Evolutionary conservation across 2,329 filamentous ascomycete species (phyloP), one percentile per base, ranked within the genome.

Genomic region (Colletotrichum coccodes): DNA sequence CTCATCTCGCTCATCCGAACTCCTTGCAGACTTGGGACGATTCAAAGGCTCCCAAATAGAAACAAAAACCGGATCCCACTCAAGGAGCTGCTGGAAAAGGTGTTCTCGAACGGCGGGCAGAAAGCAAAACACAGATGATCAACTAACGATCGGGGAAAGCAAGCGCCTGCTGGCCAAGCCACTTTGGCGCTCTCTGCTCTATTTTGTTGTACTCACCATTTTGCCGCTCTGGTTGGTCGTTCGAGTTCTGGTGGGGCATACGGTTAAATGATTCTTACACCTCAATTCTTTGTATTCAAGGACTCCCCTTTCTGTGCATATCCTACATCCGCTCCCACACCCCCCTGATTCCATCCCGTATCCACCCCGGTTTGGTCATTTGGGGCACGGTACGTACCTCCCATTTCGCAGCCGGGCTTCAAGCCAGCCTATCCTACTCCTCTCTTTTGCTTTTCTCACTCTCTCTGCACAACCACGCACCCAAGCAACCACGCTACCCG

Each of bases 1-100:
- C 40, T 69, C 66, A 69, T 69, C 66, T 69, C 61, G 61, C 61
- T 65, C 49, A n/a, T 56, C 66, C 50, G 42, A 66, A 38, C 56
- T 69, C 66, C 66, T 60, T 69, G 56, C 66, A 69, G 66, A 57
- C 44, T 50, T 14, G 56, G 61, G 44, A 26, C 38, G 47, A 23
- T 47, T 14, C 49, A 49, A 28, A 28, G 61, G 61, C 21, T 36
- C 42, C 16, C 16, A 40, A 34, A 26, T 60, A 49, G 21, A 50
- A 56, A 34, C 47, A 28, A 60, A 47, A 21, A 18, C 61, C 18
- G 47, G n/a, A 30, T 53, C 32, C 38, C 32, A 46, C 21, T 36
- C 46, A 36, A n/a, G 47, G 60, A 57, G 44, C 54, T 23, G 21
- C 30, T 28, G 9, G 26, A 40, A 14, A 44, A 18, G 23, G 28